Base-by-base conservation (phyloP, 192 early-diverging fungal species). In the Rhizophagus prolifer region DNA sequence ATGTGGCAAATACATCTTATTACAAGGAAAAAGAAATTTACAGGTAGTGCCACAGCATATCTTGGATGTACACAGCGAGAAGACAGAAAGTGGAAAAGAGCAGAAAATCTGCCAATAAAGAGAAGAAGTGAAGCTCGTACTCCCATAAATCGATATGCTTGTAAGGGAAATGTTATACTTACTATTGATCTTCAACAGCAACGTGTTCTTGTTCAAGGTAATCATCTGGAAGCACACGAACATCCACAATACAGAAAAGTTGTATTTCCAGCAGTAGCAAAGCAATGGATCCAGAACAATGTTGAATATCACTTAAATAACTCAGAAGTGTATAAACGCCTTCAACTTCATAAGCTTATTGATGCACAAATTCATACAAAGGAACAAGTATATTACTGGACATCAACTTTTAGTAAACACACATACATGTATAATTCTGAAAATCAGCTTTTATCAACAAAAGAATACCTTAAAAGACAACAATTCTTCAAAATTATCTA, bases 361-460 rank as follows among this genome's bases (percentile, higher is more conserved):
- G 31, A 31, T 31, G 31, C 3, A 31, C 31, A 31, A 31, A 31
- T 31, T 2, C 31, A 31, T 10, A 72, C 41, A 5, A 72, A 58
- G 2, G 50, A 47, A 12, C 70, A 72, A 28, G 50, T 58, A 23
- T 72, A 72, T 58, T 26, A 31, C 31, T 72, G 9, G 46, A 25
- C 46, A 26, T 72, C 44, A n/a, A 1, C 28, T n/a, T 72, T 19
- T 72, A 72, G 54, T 31, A 58, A 54, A 28, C 21, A 72, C 13
- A 72, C 46, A 30, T 72, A 72, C 25, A 54, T 72, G 9, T 30
- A 58, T 9, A 54, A 72, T 72, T 16, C 1, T 28, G 13, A n/a
- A 28, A 72, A 72, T 54, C 70, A 72, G n/a, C 23, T 72, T 26
- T 16, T 72, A 28, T 72, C 46, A 67, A 5, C 31, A 67, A 67